These are phyloP conservation scores for Colletotrichum sp. DNA, from an alignment of 2,329 filamentous ascomycete genomes.

Conservation along the genomic window DNA sequence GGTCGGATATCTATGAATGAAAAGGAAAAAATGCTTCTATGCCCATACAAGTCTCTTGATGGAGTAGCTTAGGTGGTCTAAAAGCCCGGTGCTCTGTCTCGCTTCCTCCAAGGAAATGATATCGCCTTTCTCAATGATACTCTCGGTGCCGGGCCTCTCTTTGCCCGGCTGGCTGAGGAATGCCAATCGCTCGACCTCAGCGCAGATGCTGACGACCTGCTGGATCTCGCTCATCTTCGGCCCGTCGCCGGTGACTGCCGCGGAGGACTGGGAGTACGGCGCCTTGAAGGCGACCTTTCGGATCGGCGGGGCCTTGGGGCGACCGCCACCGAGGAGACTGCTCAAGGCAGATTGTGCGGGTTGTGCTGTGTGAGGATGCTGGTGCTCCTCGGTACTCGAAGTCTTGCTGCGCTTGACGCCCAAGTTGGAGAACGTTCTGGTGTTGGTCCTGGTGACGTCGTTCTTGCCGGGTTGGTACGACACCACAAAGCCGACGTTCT, in stretches of 20 bases:
- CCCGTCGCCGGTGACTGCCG: slow-evolving; percentile 55
- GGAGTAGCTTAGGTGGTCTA: slow-evolving; percentile 88
- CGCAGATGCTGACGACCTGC: slow-evolving; percentile 69
- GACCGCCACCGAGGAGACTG: slow-evolving; percentile 44
- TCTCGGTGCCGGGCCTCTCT: slow-evolving; percentile 44
- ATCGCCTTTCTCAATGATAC: slow-evolving; percentile 63
- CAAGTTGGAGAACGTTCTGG: slow-evolving; percentile 73
- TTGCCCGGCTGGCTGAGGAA: slow-evolving; percentile 48
- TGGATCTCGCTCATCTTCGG: slow-evolving; percentile 58
- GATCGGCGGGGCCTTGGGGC: slow-evolving; percentile 34
- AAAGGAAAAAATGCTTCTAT: slow-evolving; percentile 26
- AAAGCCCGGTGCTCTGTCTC: slow-evolving; percentile 81
- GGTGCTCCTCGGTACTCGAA: not conserved
- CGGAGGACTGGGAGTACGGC: slow-evolving; percentile 57
- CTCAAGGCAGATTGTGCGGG: slow-evolving; percentile 37
- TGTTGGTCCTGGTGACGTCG: slow-evolving; percentile 82
- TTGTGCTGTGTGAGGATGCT: not conserved
- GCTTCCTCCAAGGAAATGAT: slow-evolving; percentile 88
- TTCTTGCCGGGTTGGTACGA: slow-evolving; percentile 75
- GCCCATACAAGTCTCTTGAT: slow-evolving; percentile 95
- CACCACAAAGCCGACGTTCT: slow-evolving; percentile 85
- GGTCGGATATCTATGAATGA: not conserved
- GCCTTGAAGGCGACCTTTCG: slow-evolving; percentile 61
- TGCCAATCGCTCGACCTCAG: slow-evolving; percentile 76
- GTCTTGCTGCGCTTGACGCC: slow-evolving; percentile 26